Base-by-base conservation (phyloP, 2,329 filamentous ascomycete species). In the Ploettnerulaceae sp. region DNA sequence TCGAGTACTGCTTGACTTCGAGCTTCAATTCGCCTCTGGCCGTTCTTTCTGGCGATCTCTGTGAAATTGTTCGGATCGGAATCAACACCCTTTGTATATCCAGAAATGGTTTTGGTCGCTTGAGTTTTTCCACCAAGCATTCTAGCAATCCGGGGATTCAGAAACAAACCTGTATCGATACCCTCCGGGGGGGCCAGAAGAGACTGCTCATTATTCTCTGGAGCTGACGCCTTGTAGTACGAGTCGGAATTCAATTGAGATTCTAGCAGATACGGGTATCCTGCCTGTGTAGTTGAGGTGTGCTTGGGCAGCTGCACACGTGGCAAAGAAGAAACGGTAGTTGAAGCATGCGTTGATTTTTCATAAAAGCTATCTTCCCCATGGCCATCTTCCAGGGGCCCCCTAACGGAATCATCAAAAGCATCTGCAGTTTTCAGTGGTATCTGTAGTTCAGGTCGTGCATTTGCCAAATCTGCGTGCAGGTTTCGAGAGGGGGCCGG, bases 81-180 rank as follows among this genome's bases (percentile, higher is more conserved):
- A 15, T 59, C 58, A 14, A 60, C 58, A 39, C 54, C 62, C 29
- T 65, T 65, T 38, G 67, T 51, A 7, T 67, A 57, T 12, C 67
- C 51, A 26, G 57, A 47, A 29, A 37, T 21, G 11, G 35, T 45
- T 11, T 15, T 53, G 9, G 25, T 34, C 12, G 32, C 47, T 40
- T 61, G 55, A 45, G 63, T 63, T 51, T 73, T 70, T 22, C 69
- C 69, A 22, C 75, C 72, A 11, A 84, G 65, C 62, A 78, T 69
- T 49, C 67, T 72, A 21, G 78, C 75, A 15, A 82, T 74, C 45
- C 70, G 71, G 3, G 73, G 74, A 45, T 76, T 84, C 46, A 77
- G 75, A 58, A 85, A 85, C 0, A 84, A 64, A 53, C 79, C 74
- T 4, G 74, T 72, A 57, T 83, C 73, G 57, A 82, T 69, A 36